Evolutionary conservation across 2,329 filamentous ascomycete species (phyloP).

Genomic region (Cryphonectria japonica): DNA sequence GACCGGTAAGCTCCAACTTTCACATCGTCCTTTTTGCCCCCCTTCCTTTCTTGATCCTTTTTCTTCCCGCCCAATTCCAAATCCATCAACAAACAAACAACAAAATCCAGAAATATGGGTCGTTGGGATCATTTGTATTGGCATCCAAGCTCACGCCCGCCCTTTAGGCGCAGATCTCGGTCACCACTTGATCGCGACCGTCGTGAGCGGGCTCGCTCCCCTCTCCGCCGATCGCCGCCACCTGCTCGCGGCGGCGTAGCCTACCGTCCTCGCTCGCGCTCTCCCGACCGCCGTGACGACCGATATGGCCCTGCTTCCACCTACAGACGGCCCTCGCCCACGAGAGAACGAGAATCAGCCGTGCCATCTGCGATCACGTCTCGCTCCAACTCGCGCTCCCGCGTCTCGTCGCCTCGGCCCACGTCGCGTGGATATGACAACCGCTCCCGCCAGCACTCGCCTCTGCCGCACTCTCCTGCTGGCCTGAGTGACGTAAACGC

Average conservation of each 20-base stretch:
- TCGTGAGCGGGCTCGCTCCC: constrained; percentile 48
- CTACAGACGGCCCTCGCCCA: constrained; percentile 52
- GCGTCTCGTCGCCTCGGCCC: constrained; percentile 57
- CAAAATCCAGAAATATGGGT: constrained; percentile 15
- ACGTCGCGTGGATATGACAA: constrained; percentile 47
- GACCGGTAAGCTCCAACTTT: constrained; percentile 39
- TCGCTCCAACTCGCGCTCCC: constrained; percentile 48
- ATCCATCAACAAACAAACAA: constrained; percentile 13
- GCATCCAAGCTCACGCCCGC: constrained; percentile 11
- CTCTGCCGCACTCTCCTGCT: constrained; percentile 44
- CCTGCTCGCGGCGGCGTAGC: constrained; percentile 45
- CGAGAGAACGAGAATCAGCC: constrained; percentile 49
- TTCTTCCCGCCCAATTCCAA: neutral
- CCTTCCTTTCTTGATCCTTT: constrained; percentile 7
- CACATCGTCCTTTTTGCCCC: constrained; percentile 29
- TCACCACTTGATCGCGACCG: constrained; percentile 56
- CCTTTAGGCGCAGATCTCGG: constrained; percentile 55
- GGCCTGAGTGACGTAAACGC: constrained; percentile 27
- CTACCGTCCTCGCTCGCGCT: constrained; percentile 59
- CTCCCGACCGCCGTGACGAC: constrained; percentile 52
- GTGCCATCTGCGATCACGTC: constrained; percentile 56
- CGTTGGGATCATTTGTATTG: constrained; percentile 2
- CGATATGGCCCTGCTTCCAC: constrained; percentile 42
- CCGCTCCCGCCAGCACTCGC: constrained; percentile 53
- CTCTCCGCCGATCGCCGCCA: constrained; percentile 44